Percentiles rank a stretch among this genome's conserved stretches.
phyloP scores from a whole-genome alignment of 2,329 filamentous ascomycete species.

The Talaromyces sp. region DNA sequence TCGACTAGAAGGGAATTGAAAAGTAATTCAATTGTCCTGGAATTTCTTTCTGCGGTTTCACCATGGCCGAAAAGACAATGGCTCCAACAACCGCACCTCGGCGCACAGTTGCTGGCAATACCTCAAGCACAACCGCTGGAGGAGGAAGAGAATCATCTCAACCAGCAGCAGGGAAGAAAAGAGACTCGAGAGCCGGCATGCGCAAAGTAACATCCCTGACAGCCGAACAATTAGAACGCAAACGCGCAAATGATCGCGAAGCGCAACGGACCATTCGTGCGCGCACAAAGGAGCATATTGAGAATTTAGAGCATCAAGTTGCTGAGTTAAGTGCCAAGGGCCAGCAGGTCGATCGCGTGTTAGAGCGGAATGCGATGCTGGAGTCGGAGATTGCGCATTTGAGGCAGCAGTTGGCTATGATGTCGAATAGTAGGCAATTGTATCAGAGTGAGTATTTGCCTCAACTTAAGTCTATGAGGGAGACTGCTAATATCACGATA shows the following conservation, averaged over 20 bases:
- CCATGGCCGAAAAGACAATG: slow-evolving; percentile 6
- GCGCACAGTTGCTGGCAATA: not conserved
- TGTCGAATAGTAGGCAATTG: slow-evolving; percentile 21
- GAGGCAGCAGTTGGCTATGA: slow-evolving; percentile 44
- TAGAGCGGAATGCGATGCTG: slow-evolving; percentile 52
- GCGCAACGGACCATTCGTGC: slow-evolving; percentile 59
- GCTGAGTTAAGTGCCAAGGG: slow-evolving; percentile 50
- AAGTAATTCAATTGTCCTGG: not conserved
- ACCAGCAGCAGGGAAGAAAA: slow-evolving; percentile 24
- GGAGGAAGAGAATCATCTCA: not conserved
- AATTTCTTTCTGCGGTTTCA: not conserved
- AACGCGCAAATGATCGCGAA: slow-evolving; percentile 59
- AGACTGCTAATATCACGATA: not conserved
- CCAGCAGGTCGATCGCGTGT: slow-evolving; percentile 51
- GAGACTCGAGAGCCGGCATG: slow-evolving; percentile 52
- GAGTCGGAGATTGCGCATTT: slow-evolving; percentile 55
- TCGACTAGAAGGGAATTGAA: not conserved
- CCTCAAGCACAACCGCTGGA: not conserved
- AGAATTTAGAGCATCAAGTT: slow-evolving; percentile 54
- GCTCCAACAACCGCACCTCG: slow-evolving; percentile 5
- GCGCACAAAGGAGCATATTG: slow-evolving; percentile 58
- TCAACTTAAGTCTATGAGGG: not conserved
- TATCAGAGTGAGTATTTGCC: slow-evolving; percentile 14
- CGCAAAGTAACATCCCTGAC: slow-evolving; percentile 57
- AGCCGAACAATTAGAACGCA: slow-evolving; percentile 56